phyloP scores from a whole-genome alignment of 2,329 filamentous ascomycete species.

The Trichoderma pleuroti region DNA sequence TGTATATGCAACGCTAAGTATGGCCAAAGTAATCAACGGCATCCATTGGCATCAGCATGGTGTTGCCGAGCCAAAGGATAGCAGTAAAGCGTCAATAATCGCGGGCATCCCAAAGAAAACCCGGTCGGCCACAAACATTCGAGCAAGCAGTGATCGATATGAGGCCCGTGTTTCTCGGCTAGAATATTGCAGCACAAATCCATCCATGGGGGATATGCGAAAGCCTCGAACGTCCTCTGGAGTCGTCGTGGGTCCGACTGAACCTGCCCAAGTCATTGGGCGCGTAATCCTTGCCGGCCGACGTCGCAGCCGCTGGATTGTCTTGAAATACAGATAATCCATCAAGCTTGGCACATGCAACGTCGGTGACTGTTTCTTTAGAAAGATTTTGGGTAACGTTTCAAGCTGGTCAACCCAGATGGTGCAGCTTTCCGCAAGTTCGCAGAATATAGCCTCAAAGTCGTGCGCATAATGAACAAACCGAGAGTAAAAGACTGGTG shows the following conservation, averaged over 20 bases:
- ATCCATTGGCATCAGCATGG: neutral
- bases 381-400: constrained; percentile 45
- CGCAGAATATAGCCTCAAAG: constrained; percentile 58
- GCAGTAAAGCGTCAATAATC: constrained; percentile 29
- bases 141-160: constrained; percentile 40
- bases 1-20: neutral
- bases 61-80: neutral
- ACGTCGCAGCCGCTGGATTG: constrained; percentile 43
- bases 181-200: constrained; percentile 40
- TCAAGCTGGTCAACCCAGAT: constrained; percentile 54
- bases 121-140: constrained; percentile 44
- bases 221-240: constrained; percentile 44
- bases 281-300: constrained; percentile 40
- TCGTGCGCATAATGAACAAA: constrained; percentile 62
- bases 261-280: constrained; percentile 40
- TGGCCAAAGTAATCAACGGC: neutral
- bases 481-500: constrained; percentile 64
- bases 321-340: constrained; percentile 42
- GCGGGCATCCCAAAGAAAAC: constrained; percentile 37
- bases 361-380: constrained; percentile 38
- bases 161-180: constrained; percentile 25
- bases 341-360: constrained; percentile 34
- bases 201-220: constrained; percentile 51
- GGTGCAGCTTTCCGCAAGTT: constrained; percentile 57
- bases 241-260: neutral